Conservation (phyloP, 805 yeast species). For the Starmerella scarabaei region DNA sequence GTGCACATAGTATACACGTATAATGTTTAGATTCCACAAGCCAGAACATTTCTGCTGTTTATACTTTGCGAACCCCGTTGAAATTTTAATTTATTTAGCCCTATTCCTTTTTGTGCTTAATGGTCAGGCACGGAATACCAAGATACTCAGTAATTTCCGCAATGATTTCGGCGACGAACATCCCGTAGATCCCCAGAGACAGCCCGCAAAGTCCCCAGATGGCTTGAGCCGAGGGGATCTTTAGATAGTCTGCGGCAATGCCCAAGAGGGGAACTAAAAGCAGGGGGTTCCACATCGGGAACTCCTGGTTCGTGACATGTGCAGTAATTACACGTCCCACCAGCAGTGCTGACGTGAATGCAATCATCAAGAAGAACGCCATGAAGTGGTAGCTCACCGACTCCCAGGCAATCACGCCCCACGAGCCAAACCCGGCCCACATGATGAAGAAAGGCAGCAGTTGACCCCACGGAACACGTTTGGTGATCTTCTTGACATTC, state of each 20-base stretch:
- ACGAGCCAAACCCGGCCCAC: conserved; percentile 36
- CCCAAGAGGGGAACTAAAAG: conserved; percentile 47
- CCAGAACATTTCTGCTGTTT: no score
- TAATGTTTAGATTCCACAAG: no score
- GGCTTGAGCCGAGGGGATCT: conserved; percentile 35
- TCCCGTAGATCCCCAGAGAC: conserved; percentile 56
- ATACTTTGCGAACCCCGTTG: no score
- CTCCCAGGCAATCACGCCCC: conserved; percentile 38
- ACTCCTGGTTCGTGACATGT: conserved; percentile 65
- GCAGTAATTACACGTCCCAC: conserved; percentile 88
- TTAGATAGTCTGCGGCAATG: conserved; percentile 50
- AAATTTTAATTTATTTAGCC: no score
- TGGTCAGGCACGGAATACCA: conserved; percentile 72
- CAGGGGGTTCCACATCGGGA: conserved; percentile 59
- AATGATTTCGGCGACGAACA: conserved; percentile 55
- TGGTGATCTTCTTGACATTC: conserved; percentile 37
- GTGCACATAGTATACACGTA: no score
- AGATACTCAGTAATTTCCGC: conserved; percentile 70
- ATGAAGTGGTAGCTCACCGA: conserved; percentile 33
- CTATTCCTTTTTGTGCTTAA: conserved; percentile 42
- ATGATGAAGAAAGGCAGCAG: conserved; percentile 49
- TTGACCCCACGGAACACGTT: conserved; percentile 20
- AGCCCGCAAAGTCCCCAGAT: conserved; percentile 45
- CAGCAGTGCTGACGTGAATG: conserved; percentile 60
- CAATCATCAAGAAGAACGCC: conserved; percentile 42